Evolutionary conservation across 306 rosid species (phyloP).

Genomic region (Malus asiatica): DNA sequence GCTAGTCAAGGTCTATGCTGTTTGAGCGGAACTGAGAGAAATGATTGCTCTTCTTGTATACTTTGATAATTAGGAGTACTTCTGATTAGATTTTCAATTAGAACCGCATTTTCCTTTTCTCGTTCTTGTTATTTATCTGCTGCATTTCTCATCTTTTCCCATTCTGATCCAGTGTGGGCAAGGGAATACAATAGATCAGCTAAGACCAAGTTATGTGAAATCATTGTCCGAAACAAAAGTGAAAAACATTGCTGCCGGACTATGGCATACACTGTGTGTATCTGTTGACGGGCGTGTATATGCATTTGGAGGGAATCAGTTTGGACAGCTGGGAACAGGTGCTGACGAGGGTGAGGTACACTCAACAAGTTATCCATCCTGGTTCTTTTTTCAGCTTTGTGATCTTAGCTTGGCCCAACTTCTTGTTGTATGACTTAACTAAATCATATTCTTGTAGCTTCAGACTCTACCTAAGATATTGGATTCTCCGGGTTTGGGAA

Average conservation of each 20-base stretch:
- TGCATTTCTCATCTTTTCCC: not conserved
- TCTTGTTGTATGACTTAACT: not conserved
- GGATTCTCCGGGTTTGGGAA: constrained; percentile 58
- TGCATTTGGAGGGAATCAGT: constrained; percentile 89
- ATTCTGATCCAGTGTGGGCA: constrained; percentile 59
- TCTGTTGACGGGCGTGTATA: constrained; percentile 55
- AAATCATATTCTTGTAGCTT: not conserved
- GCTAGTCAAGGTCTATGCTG: not conserved
- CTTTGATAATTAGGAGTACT: not conserved
- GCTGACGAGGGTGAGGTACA: constrained; percentile 68
- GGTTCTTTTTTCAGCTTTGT: not conserved
- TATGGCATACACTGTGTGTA: constrained; percentile 82
- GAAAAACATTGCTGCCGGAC: constrained; percentile 63
- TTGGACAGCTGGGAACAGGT: constrained; percentile 86
- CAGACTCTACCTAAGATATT: constrained; percentile 67
- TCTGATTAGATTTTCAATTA: not conserved
- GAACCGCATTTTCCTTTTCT: not conserved
- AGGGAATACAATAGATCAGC: constrained; percentile 65
- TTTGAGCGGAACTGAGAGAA: not conserved
- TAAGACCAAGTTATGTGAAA: constrained; percentile 59
- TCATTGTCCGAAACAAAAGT: constrained; percentile 51
- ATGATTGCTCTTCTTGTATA: not conserved
- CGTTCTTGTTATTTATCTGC: not conserved
- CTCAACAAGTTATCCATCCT: not conserved
- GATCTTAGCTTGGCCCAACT: not conserved